Evolutionary conservation across 805 yeast species (phyloP), one percentile per base, ranked within the genome.

Genomic region (Metschnikowia anglica): DNA sequence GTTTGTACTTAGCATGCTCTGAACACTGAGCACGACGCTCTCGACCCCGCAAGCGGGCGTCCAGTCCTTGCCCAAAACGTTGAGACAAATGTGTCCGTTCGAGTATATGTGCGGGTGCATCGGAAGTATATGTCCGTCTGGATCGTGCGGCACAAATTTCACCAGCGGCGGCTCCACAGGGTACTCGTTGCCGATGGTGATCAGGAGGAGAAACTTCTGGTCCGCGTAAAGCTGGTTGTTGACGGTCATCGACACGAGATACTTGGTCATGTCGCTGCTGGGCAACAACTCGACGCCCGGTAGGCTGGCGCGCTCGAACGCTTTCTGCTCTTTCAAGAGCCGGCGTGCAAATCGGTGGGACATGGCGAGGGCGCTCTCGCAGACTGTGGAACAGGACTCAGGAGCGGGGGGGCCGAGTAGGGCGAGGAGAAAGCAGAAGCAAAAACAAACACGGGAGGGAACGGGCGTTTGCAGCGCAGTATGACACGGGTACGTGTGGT

Each of bases 71-170:
- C 85, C 88, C 27, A 84, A 61, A 1, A 85, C 62, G 53, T 84
- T 79, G 16, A 84, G 63, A 56, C 91, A 84, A n/a, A 84, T 84
- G 53, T 85, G 90, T 1, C 90, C 91, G 54, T 85, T 85, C 24
- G 83, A 74, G 55, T 84, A 84, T 2, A 84, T 70, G 55, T 84
- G 91, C 0, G 91, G 91, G 55, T 84, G 89, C 2, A 82, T 52
- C 1, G 91, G 91, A 3, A 84, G 73, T n/a, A 13, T 13, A 25
- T 41, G 21, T 13, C 18, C 16, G 11, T 29, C 46, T n/a, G n/a
- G n/a, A n/a, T n/a, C n/a, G n/a, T 27, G 29, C 4, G 5, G 5
- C 15, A 44, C 28, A 25, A 51, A 51, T 9, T 37, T 41, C n/a
- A 51, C 54, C 44, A 46, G 46, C 3, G 54, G 54, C 12, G 51